Base-by-base conservation (phyloP, 129 eudicot genomes). In the Flaveria sonorensis region DNA sequence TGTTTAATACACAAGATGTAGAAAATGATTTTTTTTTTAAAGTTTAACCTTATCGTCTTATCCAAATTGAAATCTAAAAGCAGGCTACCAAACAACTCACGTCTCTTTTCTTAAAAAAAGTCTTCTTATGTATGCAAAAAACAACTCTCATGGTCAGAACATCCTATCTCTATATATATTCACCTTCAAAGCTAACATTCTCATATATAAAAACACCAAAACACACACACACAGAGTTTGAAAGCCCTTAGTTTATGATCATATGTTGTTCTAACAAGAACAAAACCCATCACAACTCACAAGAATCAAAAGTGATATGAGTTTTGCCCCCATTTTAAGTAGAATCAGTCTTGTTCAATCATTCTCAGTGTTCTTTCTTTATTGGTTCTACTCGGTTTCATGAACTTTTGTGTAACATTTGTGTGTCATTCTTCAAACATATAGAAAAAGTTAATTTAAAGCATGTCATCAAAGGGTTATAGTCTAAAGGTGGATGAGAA, bases 331-430 rank as follows among this genome's bases (percentile, higher is more conserved):
- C 20, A 61, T 48, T 60, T 50, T 78, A 36, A 85, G 85, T 39
- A 78, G 81, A 81, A 61, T 84, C 46, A 78, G 68, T 47, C 85
- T 87, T 13, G 84, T 87, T 78, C 96, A 87, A 79, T 89, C 96
- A 3, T 89, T 85, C 42, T 89, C 96, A 3, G 86, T 89, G 24
- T 88, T 83, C 70, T 87, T 89, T 66, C 89, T 89, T 28, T 79
- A 87, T 75, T 89, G 92, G 92, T 89, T 89, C 26, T 89, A 89
- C 60, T 89, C 87, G 10, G 81, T 89, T 76, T 87, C 92, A 5
- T 89, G 82, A 87, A 72, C 28, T 32, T 19, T 32, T 30, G 3
- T 9, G 36, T 30, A 30, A 30, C 36, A 30, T 30, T 30, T 21
- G 12, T 7, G 3, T 59, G 11, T 11, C 15, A 21, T 21, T 76